Evolutionary conservation across 1,284 basidiomycete genomes (phyloP).

Genomic region (Leccinum angustisporum): DNA sequence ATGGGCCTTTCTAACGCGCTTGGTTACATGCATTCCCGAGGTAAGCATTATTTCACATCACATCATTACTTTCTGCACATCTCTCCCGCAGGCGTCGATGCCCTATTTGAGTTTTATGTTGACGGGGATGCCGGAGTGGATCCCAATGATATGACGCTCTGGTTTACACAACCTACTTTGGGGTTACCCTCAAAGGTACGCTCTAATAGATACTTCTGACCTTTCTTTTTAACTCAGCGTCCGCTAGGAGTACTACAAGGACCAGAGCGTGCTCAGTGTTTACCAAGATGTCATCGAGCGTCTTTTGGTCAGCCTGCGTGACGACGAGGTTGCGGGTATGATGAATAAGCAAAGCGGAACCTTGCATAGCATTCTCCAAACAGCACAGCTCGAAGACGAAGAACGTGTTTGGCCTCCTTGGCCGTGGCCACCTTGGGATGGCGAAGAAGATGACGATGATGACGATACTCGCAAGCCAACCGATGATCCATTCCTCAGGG

Average conservation of each 20-base stretch:
- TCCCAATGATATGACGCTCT: conserved; percentile 83
- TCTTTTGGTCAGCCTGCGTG: conserved; percentile 64
- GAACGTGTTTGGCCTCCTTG: conserved; percentile 74
- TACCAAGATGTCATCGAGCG: conserved; percentile 74
- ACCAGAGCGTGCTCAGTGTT: conserved; percentile 65
- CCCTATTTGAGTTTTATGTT: conserved; percentile 75
- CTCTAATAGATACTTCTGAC: background rate
- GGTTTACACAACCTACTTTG: conserved; percentile 82
- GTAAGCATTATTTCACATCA: conserved; percentile 38
- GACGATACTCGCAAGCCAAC: conserved; percentile 43
- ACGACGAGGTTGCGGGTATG: conserved; percentile 37
- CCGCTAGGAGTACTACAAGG: conserved; percentile 85
- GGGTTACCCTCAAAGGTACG: conserved; percentile 86
- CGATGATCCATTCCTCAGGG: conserved; percentile 42
- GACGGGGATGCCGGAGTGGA: conserved; percentile 92
- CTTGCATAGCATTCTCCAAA: conserved; percentile 23
- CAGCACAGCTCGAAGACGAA: conserved; percentile 48
- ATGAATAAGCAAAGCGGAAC: conserved; percentile 10
- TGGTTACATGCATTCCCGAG: conserved; percentile 84
- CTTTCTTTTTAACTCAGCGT: conserved; percentile 10
- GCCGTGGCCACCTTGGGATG: conserved; percentile 85
- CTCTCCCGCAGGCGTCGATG: conserved; percentile 59
- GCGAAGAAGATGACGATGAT: conserved; percentile 55
- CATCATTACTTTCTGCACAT: conserved; percentile 1
- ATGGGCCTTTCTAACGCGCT: conserved; percentile 75